phyloP scores from a whole-genome alignment of 495 filamentous ascomycete genomes.

The Schizothecium vesticola region DNA sequence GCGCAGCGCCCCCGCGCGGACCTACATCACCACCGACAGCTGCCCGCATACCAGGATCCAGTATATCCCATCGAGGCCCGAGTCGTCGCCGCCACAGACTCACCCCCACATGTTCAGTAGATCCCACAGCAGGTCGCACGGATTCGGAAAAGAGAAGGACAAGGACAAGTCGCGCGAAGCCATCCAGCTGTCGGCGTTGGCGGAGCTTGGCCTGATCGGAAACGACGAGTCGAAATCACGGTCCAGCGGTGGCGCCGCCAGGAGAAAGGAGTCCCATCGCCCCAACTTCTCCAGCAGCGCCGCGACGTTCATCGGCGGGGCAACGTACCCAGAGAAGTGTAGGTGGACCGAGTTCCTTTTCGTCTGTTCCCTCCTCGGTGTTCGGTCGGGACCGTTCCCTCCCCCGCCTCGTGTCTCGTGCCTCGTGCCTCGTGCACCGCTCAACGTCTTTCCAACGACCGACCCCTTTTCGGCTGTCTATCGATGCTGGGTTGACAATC shows the following conservation, averaged over 20 bases:
- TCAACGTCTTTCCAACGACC: not conserved
- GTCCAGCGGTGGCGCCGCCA: slow-evolving; percentile 28
- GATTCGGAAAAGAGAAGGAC: slow-evolving; percentile 32
- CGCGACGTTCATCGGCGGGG: slow-evolving; percentile 23
- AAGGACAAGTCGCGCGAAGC: slow-evolving; percentile 24
- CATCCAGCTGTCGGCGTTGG: slow-evolving; percentile 32
- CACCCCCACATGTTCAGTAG: slow-evolving; percentile 45
- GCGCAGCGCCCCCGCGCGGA: slow-evolving; percentile 3
- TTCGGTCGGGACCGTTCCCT: not conserved
- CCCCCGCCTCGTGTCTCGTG: not conserved
- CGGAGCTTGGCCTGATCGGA: slow-evolving; percentile 34
- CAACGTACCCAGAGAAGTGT: slow-evolving; percentile 43
- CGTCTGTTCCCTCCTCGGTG: not conserved
- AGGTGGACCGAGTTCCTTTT: slow-evolving; percentile 19
- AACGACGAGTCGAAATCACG: slow-evolving; percentile 34
- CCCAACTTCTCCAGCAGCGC: slow-evolving; percentile 24
- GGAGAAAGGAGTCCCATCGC: slow-evolving; percentile 32
- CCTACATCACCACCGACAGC: not conserved
- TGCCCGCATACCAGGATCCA: not conserved
- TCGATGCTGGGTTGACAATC: not conserved
- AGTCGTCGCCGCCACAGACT: slow-evolving; percentile 12
- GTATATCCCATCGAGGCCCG: not conserved
- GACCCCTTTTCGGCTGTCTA: not conserved
- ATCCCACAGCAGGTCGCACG: slow-evolving; percentile 37
- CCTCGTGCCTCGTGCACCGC: not conserved